A percentile compares a stretch with the other conserved stretches of the same genome.
Evolutionary conservation across 768 basidiomycete genomes (phyloP).

Genomic region (Hirschioporus abietinus): DNA sequence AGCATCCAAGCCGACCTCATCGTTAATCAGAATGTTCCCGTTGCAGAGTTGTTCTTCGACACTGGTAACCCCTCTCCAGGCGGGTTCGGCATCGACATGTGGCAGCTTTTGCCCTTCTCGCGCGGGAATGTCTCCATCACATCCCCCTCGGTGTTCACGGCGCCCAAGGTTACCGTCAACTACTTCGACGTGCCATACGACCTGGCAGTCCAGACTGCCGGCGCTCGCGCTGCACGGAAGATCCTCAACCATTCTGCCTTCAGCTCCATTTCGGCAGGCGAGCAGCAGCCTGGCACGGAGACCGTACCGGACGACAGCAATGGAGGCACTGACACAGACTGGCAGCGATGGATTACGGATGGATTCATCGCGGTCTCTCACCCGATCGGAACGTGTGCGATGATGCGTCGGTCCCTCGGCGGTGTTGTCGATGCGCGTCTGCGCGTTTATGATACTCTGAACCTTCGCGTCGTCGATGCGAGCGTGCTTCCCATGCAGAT

Average conservation of each 20-base stretch:
- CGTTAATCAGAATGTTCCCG: conserved; percentile 41
- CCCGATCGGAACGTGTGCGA: conserved; percentile 39
- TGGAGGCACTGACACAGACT: conserved; percentile 39
- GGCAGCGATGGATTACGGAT: conserved; percentile 40
- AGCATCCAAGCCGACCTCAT: conserved; percentile 43
- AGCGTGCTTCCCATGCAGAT: conserved; percentile 44
- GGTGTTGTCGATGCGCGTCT: conserved; percentile 20
- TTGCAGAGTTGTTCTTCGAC: conserved; percentile 43
- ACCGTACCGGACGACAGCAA: conserved; percentile 37
- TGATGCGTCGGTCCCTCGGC: conserved; percentile 27
- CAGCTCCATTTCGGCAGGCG: conserved; percentile 35
- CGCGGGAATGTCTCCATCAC: conserved; percentile 45
- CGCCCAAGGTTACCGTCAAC: conserved; percentile 43
- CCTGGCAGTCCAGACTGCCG: conserved; percentile 44
- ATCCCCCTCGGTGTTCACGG: conserved; percentile 42
- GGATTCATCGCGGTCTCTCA: conserved; percentile 43
- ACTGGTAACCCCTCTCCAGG: conserved; percentile 37
- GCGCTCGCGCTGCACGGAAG: conserved; percentile 37
- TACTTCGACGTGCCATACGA: conserved; percentile 48
- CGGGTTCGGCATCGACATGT: conserved; percentile 42
- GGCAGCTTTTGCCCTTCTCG: conserved; percentile 50
- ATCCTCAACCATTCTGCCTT: conserved; percentile 30
- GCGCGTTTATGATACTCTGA: conserved; percentile 16
- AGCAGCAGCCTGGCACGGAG: conserved; percentile 35
- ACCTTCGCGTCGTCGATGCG: conserved; percentile 47